Evolutionary conservation across 768 basidiomycete species (phyloP).

Genomic region (Tylopilus intermedius): DNA sequence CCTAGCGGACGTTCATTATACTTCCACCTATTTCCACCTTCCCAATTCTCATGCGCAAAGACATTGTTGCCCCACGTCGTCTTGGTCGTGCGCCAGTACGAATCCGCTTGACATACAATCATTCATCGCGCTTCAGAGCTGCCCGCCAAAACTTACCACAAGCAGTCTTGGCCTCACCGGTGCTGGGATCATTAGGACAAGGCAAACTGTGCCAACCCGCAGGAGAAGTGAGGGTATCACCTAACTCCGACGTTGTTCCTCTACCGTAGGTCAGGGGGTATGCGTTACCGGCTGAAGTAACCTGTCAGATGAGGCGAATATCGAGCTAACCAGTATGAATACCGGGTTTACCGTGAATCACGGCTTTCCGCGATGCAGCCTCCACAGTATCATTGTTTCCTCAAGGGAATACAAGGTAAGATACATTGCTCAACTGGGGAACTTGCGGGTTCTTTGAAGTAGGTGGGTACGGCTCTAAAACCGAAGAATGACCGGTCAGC

Average conservation of each 20-base stretch:
- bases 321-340: not conserved
- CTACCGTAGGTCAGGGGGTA: constrained; percentile 24
- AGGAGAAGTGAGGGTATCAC: constrained; percentile 77
- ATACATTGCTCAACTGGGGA: constrained; percentile 31
- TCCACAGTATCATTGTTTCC: constrained; percentile 81
- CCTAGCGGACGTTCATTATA: constrained; percentile 78
- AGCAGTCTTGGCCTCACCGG: constrained; percentile 7
- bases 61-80: constrained; percentile 90
- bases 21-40: constrained; percentile 60
- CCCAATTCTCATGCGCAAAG: constrained; percentile 93
- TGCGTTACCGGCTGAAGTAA: not conserved
- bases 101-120: constrained; percentile 17
- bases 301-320: not conserved
- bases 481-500: not conserved
- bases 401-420: constrained; percentile 72
- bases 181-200: constrained; percentile 56
- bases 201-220: constrained; percentile 91
- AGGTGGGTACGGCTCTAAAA: constrained; percentile 6
- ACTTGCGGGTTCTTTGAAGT: constrained; percentile 7
- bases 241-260: constrained; percentile 53
- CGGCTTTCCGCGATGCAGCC: constrained; percentile 31
- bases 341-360: constrained; percentile 16
- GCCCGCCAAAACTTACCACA: constrained; percentile 7
- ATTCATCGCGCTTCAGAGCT: not conserved
- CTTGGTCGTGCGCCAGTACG: constrained; percentile 59